Conservation (phyloP, 805 yeast genomes). For the Suhomyces xylopsoci region DNA sequence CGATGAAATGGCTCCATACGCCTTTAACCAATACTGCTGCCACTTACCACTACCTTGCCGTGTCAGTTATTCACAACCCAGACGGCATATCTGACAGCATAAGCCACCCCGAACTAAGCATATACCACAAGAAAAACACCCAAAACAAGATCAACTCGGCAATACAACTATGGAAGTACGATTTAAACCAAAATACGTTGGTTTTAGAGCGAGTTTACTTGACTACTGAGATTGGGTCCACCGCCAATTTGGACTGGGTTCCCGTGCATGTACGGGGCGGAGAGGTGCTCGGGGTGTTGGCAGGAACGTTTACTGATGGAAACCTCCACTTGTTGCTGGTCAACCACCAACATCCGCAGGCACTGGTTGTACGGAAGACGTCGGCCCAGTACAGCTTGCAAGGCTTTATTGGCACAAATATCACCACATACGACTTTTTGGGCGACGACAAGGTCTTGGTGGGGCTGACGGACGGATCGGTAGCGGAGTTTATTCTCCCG, state of each 20-base stretch:
- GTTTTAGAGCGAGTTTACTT: slow-evolving; percentile 25
- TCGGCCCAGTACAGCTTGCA: slow-evolving; percentile 22
- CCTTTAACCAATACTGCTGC: slow-evolving; percentile 9
- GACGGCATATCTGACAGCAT: slow-evolving; percentile 18
- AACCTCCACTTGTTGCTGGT: slow-evolving; percentile 47
- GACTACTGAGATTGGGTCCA: slow-evolving; percentile 44
- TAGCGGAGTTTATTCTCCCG: slow-evolving; percentile 56
- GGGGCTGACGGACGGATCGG: slow-evolving; percentile 57
- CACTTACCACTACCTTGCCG: slow-evolving; percentile 45
- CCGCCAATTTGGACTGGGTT: slow-evolving; percentile 39
- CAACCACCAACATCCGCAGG: slow-evolving; percentile 17
- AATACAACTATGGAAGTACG: slow-evolving; percentile 45
- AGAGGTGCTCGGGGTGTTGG: slow-evolving; percentile 40
- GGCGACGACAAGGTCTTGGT: slow-evolving; percentile 44
- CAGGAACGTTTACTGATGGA: slow-evolving; percentile 59
- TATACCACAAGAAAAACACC: slow-evolving; percentile 19
- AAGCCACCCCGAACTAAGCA: slow-evolving; percentile 27
- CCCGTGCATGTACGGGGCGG: slow-evolving; percentile 27
- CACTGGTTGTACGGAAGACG: slow-evolving; percentile 15
- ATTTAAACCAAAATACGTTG: slow-evolving; percentile 23
- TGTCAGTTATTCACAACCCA: slow-evolving; percentile 41
- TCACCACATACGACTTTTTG: slow-evolving; percentile 50
- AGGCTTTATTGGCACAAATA: slow-evolving; percentile 14
- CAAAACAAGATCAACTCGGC: slow-evolving; percentile 27
- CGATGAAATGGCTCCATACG: slow-evolving; percentile 50